These are phyloP conservation scores for Penicillium daleae DNA, from an alignment of 495 filamentous ascomycete genomes.

Conservation along the genomic window DNA sequence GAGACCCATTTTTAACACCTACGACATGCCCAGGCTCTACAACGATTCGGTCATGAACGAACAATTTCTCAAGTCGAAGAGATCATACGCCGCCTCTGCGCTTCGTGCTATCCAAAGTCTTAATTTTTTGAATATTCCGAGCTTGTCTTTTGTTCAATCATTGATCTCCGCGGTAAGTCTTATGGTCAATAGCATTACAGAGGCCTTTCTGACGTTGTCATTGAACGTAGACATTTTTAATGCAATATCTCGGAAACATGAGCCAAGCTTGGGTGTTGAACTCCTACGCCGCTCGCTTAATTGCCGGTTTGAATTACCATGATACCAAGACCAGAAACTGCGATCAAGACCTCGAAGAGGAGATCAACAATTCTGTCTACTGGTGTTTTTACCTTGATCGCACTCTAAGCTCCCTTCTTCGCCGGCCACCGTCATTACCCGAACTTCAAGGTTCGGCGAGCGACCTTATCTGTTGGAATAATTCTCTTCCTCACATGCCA, in stretches of 20 bases:
- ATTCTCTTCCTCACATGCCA: slow-evolving; percentile 20
- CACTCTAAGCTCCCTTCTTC: slow-evolving; percentile 33
- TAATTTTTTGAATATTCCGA: slow-evolving; percentile 28
- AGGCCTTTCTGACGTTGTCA: neutral
- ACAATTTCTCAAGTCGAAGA: slow-evolving; percentile 27
- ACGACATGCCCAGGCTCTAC: slow-evolving; percentile 22
- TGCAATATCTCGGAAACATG: slow-evolving; percentile 33
- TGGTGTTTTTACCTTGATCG: slow-evolving; percentile 40
- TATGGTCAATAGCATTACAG: neutral
- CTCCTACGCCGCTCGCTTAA: slow-evolving; percentile 36
- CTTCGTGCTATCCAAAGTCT: slow-evolving; percentile 25
- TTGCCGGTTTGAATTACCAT: slow-evolving; percentile 33
- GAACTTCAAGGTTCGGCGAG: slow-evolving; percentile 22
- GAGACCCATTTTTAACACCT: slow-evolving; percentile 29
- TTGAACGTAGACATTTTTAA: slow-evolving; percentile 27
- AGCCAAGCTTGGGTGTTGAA: slow-evolving; percentile 33
- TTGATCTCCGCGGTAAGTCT: slow-evolving; percentile 34
- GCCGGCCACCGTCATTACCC: slow-evolving; percentile 30
- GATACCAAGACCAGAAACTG: slow-evolving; percentile 9
- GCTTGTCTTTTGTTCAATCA: slow-evolving; percentile 29
- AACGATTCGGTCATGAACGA: slow-evolving; percentile 22
- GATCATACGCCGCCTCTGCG: slow-evolving; percentile 23
- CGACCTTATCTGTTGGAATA: slow-evolving; percentile 16
- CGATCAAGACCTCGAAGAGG: slow-evolving; percentile 17
- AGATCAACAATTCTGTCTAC: slow-evolving; percentile 30